Evolutionary conservation across 2,329 filamentous ascomycete species (phyloP).

Genomic region (Cladosporium sp.): DNA sequence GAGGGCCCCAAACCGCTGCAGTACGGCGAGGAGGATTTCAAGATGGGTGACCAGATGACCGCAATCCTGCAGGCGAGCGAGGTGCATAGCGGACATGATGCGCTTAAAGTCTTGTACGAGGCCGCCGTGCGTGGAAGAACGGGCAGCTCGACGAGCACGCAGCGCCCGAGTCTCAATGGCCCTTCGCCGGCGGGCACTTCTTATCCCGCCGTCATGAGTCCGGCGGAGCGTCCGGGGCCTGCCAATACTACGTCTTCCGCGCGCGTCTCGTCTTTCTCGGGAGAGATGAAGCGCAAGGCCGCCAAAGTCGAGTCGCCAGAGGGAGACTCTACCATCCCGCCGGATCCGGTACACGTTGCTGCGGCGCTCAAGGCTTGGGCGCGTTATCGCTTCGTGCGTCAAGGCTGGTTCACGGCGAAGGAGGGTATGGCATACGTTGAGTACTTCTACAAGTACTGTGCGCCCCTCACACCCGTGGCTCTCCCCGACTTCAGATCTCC

Average conservation of each 20-base stretch:
- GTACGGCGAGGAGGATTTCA: constrained; percentile 50
- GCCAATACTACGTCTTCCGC: constrained; percentile 15
- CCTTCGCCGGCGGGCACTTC: constrained; percentile 7
- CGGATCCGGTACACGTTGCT: constrained; percentile 36
- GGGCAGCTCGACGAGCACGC: constrained; percentile 37
- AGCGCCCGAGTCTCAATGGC: constrained; percentile 24
- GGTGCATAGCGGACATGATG: constrained; percentile 89
- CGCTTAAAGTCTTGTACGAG: constrained; percentile 85
- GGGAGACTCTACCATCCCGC: constrained; percentile 20
- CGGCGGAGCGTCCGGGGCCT: neutral
- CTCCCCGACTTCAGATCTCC: constrained; percentile 84
- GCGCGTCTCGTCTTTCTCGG: constrained; percentile 20
- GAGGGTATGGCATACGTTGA: constrained; percentile 93
- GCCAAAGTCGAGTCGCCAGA: constrained; percentile 16
- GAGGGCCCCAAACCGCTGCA: constrained; percentile 31
- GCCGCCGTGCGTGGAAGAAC: constrained; percentile 57
- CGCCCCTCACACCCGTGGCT: constrained; percentile 88
- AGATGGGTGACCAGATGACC: constrained; percentile 57
- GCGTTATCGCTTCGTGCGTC: constrained; percentile 88
- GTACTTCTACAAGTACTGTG: constrained; percentile 91
- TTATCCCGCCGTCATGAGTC: constrained; percentile 12
- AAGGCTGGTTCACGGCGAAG: constrained; percentile 91
- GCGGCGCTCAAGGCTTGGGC: constrained; percentile 85
- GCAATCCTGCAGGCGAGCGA: constrained; percentile 59
- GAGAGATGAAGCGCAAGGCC: constrained; percentile 20